A percentile compares a stretch with the other conserved stretches of the same genome.
Conservation (phyloP, 345 rosid genomes). For the Moricandia moricandioides region DNA sequence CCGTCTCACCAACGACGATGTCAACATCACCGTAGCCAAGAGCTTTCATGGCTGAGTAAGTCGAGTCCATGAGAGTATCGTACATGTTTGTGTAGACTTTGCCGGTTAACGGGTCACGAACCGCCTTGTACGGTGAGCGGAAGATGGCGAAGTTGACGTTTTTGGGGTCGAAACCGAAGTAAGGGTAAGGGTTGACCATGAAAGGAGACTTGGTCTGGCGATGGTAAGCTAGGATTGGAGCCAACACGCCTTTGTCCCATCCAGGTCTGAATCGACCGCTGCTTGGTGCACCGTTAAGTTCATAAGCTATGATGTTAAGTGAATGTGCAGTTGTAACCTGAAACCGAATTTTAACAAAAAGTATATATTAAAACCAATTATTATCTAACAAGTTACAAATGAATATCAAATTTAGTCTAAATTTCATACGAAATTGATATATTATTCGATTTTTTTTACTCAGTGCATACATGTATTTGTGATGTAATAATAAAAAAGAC, state of each 20-base stretch:
- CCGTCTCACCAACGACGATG: conserved; percentile 70
- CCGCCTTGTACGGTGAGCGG: conserved; percentile 45
- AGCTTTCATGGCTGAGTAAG: conserved; percentile 67
- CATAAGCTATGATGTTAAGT: conserved; percentile 47
- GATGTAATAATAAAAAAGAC: neutral
- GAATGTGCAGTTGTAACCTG: conserved; percentile 83
- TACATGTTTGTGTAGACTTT: conserved; percentile 68
- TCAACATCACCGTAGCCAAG: conserved; percentile 63
- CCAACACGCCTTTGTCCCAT: conserved; percentile 46
- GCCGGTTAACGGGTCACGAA: conserved; percentile 50
- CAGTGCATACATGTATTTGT: too few species aligned
- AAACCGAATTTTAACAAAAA: conserved; percentile 1
- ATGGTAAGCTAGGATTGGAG: conserved; percentile 64
- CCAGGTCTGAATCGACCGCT: conserved; percentile 48
- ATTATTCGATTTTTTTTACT: neutral
- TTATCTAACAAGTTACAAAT: neutral
- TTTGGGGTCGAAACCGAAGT: conserved; percentile 50
- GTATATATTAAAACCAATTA: neutral
- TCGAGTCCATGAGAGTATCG: conserved; percentile 63
- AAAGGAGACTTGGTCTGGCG: conserved; percentile 71
- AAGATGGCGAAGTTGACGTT: conserved; percentile 53
- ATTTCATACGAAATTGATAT: neutral
- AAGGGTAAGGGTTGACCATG: conserved; percentile 81
- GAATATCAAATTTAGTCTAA: neutral
- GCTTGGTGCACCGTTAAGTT: conserved; percentile 50